These are phyloP conservation scores for Septoria linicola DNA, from an alignment of 2,329 filamentous ascomycete genomes.

Conservation along the genomic window DNA sequence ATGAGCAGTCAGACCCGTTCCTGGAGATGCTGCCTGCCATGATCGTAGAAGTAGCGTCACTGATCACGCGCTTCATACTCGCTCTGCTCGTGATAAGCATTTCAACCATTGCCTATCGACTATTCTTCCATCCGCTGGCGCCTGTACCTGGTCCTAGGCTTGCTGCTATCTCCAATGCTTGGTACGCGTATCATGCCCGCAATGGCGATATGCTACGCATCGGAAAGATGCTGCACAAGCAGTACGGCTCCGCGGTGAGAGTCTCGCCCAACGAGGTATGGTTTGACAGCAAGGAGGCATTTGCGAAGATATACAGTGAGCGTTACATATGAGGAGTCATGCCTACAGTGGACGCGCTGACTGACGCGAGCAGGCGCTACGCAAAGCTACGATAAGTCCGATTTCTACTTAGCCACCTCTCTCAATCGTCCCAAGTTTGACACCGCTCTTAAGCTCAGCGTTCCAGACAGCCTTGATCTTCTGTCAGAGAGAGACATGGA, in stretches of 20 bases:
- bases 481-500: slow-evolving; percentile 22
- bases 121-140: slow-evolving; percentile 39
- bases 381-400: slow-evolving; percentile 21
- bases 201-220: slow-evolving; percentile 21
- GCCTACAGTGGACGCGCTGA: not conserved
- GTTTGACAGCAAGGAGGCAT: slow-evolving; percentile 21
- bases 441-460: slow-evolving; percentile 2
- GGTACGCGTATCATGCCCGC: slow-evolving; percentile 23
- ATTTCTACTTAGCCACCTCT: slow-evolving; percentile 20
- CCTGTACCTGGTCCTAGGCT: slow-evolving; percentile 38
- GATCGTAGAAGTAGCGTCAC: too few species aligned
- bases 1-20: too few species aligned
- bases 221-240: slow-evolving; percentile 35
- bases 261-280: slow-evolving; percentile 49
- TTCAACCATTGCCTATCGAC: slow-evolving; percentile 27
- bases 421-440: slow-evolving; percentile 21
- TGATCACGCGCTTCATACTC: not conserved
- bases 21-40: too few species aligned
- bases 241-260: slow-evolving; percentile 48
- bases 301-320: slow-evolving; percentile 22
- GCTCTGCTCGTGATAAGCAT: not conserved
- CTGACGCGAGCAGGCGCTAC: slow-evolving; percentile 5
- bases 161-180: slow-evolving; percentile 32
- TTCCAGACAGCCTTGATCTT: slow-evolving; percentile 22
- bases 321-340: not conserved